Percentiles rank a stretch among this genome's conserved stretches.
Conservation (phyloP, 192 early-diverging fungal species). For the Mortierella antarctica region DNA sequence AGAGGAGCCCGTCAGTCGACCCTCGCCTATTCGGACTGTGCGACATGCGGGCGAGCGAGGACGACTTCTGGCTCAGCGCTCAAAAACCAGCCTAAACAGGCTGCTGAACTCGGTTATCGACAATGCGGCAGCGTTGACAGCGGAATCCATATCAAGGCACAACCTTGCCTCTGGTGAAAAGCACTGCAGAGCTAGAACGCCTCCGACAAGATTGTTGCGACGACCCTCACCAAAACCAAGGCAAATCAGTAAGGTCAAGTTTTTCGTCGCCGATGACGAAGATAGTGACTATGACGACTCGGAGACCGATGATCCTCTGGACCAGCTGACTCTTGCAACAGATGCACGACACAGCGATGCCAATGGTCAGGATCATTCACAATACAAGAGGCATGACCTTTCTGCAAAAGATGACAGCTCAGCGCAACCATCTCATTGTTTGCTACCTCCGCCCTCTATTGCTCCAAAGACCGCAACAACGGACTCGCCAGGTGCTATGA, state of each 20-base stretch:
- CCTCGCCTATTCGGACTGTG: constrained; percentile 9
- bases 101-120: constrained; percentile 20
- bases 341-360: neutral
- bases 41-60: constrained; percentile 13
- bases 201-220: neutral
- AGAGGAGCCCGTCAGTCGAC: too few relatives aligned
- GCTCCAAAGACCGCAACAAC: neutral
- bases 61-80: neutral
- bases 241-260: neutral
- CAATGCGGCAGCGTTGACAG: constrained; percentile 7
- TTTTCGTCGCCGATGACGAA: constrained; percentile 17
- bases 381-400: neutral
- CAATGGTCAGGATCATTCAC: neutral
- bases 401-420: too few relatives aligned
- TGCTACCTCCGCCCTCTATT: neutral
- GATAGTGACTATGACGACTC: neutral
- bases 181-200: neutral
- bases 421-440: too few relatives aligned
- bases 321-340: too few relatives aligned
- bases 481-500: neutral
- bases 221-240: neutral
- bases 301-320: too few relatives aligned
- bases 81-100: constrained; percentile 8
- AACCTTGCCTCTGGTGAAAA: neutral
- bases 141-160: constrained; percentile 6